These are phyloP conservation scores for Abrus precatorius DNA, from an alignment of 306 rosid species.

Conservation along the genomic window DNA sequence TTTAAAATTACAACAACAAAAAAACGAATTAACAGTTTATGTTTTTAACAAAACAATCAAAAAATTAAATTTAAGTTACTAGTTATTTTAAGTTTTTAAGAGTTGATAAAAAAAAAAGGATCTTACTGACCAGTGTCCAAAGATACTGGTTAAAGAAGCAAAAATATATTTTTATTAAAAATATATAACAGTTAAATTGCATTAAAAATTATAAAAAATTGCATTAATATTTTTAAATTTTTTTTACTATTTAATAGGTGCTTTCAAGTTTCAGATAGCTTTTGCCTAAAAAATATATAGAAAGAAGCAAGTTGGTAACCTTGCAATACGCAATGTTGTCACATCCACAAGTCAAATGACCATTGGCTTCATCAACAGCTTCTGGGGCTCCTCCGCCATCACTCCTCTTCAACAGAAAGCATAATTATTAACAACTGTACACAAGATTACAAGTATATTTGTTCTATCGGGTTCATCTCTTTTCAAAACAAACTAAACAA, in stretches of 20 bases:
- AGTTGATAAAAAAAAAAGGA: too few relatives aligned
- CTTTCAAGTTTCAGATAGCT: too few relatives aligned
- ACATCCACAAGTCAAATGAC: conserved; percentile 89
- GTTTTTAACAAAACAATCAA: too few relatives aligned
- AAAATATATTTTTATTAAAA: too few relatives aligned
- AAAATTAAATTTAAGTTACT: too few relatives aligned
- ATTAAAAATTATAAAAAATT: background rate
- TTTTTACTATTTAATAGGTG: too few relatives aligned
- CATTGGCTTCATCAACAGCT: conserved; percentile 81
- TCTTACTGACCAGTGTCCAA: too few relatives aligned
- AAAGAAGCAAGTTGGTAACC: conserved; percentile 51
- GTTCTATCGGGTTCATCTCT: too few relatives aligned
- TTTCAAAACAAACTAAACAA: background rate
- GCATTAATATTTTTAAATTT: too few relatives aligned
- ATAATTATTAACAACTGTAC: background rate
- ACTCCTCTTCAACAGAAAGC: conserved; percentile 57
- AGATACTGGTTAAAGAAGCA: too few relatives aligned
- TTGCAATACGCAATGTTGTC: conserved; percentile 85
- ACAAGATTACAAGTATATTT: background rate
- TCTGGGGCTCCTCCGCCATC: conserved; percentile 93
- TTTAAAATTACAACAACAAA: background rate
- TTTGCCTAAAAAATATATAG: background rate
- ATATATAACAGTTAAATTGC: background rate
- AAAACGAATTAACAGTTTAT: background rate
- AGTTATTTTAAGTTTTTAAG: too few relatives aligned